phyloP scores from a whole-genome alignment of 208 protist genomes.

The Leishmania mexicana region DNA sequence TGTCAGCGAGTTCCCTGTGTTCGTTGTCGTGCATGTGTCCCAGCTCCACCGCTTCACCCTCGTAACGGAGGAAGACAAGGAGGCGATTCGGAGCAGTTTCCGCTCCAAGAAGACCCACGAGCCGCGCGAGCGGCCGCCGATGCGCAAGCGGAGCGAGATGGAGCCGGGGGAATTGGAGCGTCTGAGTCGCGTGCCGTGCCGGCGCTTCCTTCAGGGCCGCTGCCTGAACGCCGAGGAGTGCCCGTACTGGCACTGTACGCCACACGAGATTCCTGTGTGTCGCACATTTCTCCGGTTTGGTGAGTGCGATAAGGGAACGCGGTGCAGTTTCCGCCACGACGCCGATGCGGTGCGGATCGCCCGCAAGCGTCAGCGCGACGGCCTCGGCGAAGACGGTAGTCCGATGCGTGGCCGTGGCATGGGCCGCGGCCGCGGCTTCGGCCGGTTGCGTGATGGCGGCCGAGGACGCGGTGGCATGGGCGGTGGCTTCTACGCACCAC shows the following conservation, averaged over 20 bases:
- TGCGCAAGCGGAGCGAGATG: conserved; percentile 50
- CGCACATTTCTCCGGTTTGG: conserved; percentile 55
- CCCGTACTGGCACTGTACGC: conserved; percentile 80
- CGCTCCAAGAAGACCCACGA: conserved; percentile 27
- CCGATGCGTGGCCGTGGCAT: conserved; percentile 1
- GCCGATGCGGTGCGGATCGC: conserved; percentile 37
- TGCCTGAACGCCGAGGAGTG: conserved; percentile 60
- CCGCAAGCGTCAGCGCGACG: conserved; percentile 36
- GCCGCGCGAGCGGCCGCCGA: conserved; percentile 31
- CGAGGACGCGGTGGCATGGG: conserved; percentile 16
- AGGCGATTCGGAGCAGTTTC: conserved; percentile 72
- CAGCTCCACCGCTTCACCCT: conserved; percentile 47
- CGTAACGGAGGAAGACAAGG: conserved; percentile 78
- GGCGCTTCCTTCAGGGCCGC: conserved; percentile 56
- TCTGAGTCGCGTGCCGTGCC: conserved; percentile 60
- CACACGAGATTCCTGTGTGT: conserved; percentile 67
- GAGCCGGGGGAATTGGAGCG: conserved; percentile 48
- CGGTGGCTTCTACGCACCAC: not conserved
- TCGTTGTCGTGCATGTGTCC: conserved; percentile 59
- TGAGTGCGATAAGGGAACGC: conserved; percentile 55
- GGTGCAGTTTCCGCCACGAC: conserved; percentile 85
- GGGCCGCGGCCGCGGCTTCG: conserved; percentile 19
- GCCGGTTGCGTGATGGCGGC: conserved; percentile 9
- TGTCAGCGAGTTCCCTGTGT: conserved; percentile 87
- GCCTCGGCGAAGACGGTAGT: not conserved